These are phyloP conservation scores for Aphanomyces invadans DNA, from an alignment of 352 stramenopile species.

Conservation along the genomic window DNA sequence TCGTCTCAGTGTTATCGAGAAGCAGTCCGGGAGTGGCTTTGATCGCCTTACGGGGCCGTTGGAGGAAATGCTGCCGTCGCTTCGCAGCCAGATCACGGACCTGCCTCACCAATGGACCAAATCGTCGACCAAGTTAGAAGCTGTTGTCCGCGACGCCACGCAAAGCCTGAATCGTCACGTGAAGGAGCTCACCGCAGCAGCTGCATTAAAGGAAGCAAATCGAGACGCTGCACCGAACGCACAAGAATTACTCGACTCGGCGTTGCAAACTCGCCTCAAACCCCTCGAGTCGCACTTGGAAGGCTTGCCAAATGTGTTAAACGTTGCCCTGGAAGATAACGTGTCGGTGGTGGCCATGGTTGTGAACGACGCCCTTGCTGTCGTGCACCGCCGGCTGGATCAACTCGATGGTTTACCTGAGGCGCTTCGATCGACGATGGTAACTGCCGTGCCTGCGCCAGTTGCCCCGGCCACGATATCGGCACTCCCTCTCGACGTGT, in stretches of 20 bases:
- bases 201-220: not conserved
- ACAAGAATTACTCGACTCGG: no score
- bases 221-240: no score
- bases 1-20: not conserved
- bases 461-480: no score
- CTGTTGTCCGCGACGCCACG: not conserved
- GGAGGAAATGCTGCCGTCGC: not conserved
- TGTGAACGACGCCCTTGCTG: slow-evolving; percentile 5
- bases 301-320: not conserved
- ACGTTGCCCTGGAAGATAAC: slow-evolving; percentile 8
- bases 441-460: no score
- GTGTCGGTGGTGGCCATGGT: slow-evolving; percentile 11
- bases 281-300: not conserved
- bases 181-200: not conserved
- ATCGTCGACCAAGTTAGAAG: not conserved
- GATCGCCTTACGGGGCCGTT: not conserved
- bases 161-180: not conserved
- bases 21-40: not conserved
- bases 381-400: slow-evolving; percentile 4
- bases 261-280: not conserved
- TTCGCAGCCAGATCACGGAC: not conserved
- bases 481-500: no score
- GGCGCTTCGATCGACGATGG: not conserved
- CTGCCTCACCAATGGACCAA: not conserved
- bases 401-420: not conserved